Conservation (phyloP, 306 rosid genomes). For the Lithocarpus polystachyus region DNA sequence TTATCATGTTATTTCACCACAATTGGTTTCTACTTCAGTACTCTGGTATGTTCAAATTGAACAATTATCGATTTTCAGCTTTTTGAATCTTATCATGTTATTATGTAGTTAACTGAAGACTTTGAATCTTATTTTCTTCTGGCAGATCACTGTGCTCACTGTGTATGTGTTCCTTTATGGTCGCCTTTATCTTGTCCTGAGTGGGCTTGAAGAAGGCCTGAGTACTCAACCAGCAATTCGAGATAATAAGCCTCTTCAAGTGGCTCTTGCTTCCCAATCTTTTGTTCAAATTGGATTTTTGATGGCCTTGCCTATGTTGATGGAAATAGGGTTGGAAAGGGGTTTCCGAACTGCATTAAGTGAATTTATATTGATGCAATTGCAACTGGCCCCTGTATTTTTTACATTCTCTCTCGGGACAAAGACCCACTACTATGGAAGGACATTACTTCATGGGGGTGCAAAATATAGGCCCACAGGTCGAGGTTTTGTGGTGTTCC, state of each 20-base stretch:
- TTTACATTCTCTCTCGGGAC: slow-evolving; percentile 97
- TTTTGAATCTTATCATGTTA: slow-evolving; percentile 2
- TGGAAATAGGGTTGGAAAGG: slow-evolving; percentile 97
- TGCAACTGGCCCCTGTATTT: slow-evolving; percentile 95
- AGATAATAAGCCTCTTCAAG: slow-evolving; percentile 97
- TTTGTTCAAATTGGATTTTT: slow-evolving; percentile 95
- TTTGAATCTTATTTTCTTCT: slow-evolving; percentile 20
- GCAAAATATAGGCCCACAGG: slow-evolving; percentile 96
- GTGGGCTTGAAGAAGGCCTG: slow-evolving; percentile 95
- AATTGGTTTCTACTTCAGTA: slow-evolving; percentile 91
- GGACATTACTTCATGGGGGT: slow-evolving; percentile 97
- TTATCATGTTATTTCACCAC: slow-evolving; percentile 94
- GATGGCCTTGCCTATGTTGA: slow-evolving; percentile 96
- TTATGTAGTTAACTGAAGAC: slow-evolving; percentile 4
- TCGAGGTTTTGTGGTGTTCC: slow-evolving; percentile 97
- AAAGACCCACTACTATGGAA: slow-evolving; percentile 92
- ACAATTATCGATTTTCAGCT: not conserved
- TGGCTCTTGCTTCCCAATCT: slow-evolving; percentile 94
- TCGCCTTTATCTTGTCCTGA: slow-evolving; percentile 93
- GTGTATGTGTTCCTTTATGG: slow-evolving; percentile 94
- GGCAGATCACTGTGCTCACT: slow-evolving; percentile 92
- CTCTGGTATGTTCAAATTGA: slow-evolving; percentile 52
- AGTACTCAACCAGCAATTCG: slow-evolving; percentile 69
- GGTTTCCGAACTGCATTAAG: slow-evolving; percentile 97
- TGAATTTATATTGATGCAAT: slow-evolving; percentile 89